Conservation (phyloP, 164 flowering plant genomes). For the Dillenia turbinata region DNA sequence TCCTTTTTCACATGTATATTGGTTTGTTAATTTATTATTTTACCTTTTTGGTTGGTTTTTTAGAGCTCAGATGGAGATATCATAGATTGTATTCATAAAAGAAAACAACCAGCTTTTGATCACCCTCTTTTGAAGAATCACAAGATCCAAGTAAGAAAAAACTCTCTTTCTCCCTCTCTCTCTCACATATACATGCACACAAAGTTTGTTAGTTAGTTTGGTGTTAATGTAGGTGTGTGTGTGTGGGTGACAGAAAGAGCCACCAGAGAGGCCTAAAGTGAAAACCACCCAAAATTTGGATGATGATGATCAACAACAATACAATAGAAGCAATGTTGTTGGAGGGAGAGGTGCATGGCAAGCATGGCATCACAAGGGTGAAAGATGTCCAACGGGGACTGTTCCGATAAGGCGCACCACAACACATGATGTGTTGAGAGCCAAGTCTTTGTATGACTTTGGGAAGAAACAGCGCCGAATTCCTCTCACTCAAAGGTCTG, state of each 20-base stretch:
- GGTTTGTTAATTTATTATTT: slow-evolving; percentile 5
- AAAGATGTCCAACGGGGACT: slow-evolving; percentile 76
- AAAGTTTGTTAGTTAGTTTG: not conserved
- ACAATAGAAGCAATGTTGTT: not conserved
- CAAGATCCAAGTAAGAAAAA: slow-evolving; percentile 73
- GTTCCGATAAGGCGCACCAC: slow-evolving; percentile 80
- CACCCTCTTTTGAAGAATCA: slow-evolving; percentile 92
- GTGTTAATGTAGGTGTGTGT: not conserved
- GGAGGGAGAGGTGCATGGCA: slow-evolving; percentile 54
- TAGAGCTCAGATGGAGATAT: slow-evolving; percentile 98
- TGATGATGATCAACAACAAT: slow-evolving; percentile 2
- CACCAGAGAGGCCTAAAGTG: slow-evolving; percentile 44
- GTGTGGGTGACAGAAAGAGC: slow-evolving; percentile 30
- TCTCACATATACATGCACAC: not conserved
- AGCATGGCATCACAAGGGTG: slow-evolving; percentile 76
- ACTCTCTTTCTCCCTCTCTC: slow-evolving; percentile 1
- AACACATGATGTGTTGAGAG: slow-evolving; percentile 74
- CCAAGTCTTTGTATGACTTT: slow-evolving; percentile 79
- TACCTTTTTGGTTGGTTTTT: not conserved
- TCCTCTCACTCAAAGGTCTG: slow-evolving; percentile 21
- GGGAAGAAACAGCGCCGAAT: slow-evolving; percentile 54
- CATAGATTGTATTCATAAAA: slow-evolving; percentile 81
- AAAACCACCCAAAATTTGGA: slow-evolving; percentile 17
- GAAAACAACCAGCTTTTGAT: slow-evolving; percentile 91
- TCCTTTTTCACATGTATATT: not conserved